A percentile compares a stretch with the other conserved stretches of the same genome.
These are phyloP conservation scores for Lentinula sp. DNA, from an alignment of 768 basidiomycete species.

Conservation along the genomic window DNA sequence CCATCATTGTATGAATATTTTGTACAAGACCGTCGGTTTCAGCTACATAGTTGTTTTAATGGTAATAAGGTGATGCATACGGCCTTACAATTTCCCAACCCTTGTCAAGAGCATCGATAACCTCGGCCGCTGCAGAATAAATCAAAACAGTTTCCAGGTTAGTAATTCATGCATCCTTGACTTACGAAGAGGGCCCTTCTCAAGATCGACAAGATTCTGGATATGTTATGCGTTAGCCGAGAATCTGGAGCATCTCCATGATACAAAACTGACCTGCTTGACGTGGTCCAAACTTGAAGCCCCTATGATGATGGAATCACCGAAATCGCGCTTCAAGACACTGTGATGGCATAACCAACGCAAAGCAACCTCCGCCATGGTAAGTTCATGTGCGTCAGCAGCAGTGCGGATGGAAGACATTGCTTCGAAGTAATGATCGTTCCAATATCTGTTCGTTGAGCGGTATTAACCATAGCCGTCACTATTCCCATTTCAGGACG, in stretches of 20 bases:
- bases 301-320: conserved; percentile 56
- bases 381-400: conserved; percentile 38
- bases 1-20: too few species aligned
- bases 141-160: not conserved
- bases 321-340: conserved; percentile 36
- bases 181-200: conserved; percentile 5
- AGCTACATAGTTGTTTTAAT: not conserved
- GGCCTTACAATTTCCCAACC: not conserved
- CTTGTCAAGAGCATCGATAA: not conserved
- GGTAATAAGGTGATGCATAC: not conserved
- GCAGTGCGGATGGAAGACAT: conserved; percentile 36
- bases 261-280: not conserved
- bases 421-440: conserved; percentile 45
- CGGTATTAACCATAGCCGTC: not conserved
- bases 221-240: not conserved
- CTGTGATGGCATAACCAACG: conserved; percentile 62
- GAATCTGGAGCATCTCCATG: not conserved
- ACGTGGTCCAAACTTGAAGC: conserved; percentile 36
- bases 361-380: conserved; percentile 48
- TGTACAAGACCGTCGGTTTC: too few species aligned
- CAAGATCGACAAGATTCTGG: conserved; percentile 4
- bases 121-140: not conserved
- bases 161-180: not conserved
- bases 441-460: conserved; percentile 38
- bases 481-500: not conserved